A percentile compares a stretch with the other conserved stretches of the same genome.
These are phyloP conservation scores for Nicotiana sylvestris DNA, from an alignment of 257 asterid genomes.

Conservation along the genomic window DNA sequence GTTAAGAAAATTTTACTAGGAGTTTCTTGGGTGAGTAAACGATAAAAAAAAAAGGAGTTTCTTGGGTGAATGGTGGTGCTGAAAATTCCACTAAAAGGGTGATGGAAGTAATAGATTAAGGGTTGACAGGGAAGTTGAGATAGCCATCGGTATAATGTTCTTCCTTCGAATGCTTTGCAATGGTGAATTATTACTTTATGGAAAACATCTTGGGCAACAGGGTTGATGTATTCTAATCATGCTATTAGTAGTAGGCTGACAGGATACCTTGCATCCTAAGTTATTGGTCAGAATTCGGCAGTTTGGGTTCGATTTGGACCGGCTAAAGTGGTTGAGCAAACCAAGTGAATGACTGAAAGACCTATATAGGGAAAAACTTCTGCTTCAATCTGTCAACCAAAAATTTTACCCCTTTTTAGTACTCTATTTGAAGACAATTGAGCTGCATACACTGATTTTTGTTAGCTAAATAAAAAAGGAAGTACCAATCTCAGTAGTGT, in stretches of 20 bases:
- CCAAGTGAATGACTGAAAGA: neutral
- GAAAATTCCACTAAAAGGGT: neutral
- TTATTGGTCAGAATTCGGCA: neutral
- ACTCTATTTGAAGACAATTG: neutral
- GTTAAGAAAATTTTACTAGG: neutral
- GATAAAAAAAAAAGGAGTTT: neutral
- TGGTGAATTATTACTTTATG: neutral
- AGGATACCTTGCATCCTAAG: neutral
- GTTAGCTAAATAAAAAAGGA: neutral
- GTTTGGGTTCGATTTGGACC: neutral
- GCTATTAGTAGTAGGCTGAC: neutral
- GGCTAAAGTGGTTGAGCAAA: neutral
- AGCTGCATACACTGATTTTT: neutral
- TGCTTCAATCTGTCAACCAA: neutral
- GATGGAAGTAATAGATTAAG: neutral
- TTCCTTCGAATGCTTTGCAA: neutral
- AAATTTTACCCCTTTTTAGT: neutral
- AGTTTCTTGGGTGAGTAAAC: neutral
- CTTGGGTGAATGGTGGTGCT: neutral
- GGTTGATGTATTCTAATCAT: neutral
- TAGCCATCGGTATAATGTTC: neutral
- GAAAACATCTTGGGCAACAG: neutral
- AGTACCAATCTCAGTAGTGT: neutral
- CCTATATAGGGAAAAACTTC: neutral
- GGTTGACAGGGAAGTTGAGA: neutral